Base-by-base conservation (phyloP, 1,139 yeast species). In the Taphrina betulina region DNA sequence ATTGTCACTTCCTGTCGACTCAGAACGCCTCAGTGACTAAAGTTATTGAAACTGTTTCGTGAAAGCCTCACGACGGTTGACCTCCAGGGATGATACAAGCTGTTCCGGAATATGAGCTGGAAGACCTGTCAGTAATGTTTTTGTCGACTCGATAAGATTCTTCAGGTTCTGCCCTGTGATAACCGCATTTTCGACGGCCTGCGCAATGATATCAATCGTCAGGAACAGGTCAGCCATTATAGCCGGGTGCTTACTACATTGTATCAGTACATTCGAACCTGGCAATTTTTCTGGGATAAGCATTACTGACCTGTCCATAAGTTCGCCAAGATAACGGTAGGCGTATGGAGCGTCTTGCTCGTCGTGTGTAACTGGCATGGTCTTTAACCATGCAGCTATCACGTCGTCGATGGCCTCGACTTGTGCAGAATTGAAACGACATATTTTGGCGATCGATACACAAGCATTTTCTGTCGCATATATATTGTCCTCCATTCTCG, bases 301-400 rank as follows among this genome's bases (percentile, higher is more conserved):
- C 2, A 10, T 31, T 4, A 8, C 40, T 23, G 29, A 50, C 61
- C 77, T 78, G 46, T 83, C 83, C 50, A 90, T 83, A 65, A 92
- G 75, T 61, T 84, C 86, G 26, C 83, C 74, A 65, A 92, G 75
- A 68, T 88, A 90, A 62, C 78, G 75, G 71, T 88, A 92, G 23
- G 89, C 83, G 69, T 77, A 87, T n/a, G 89, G 82, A 1, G 97
- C 96, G 5, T 95, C 95, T 64, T 86, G 94, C 42, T 82, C 86
- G 69, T 92, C 96, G 64, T 82, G 84, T 17, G 82, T 72, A 45
- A 90, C 78, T 26, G 98, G 98, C 64, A 92, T 78, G 12, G 89
- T 78, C 61, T 78, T 78, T 57, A 92, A 74, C 97, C 97, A 92
- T 62, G 80, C 85, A 34, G 76, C 78, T 54, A 87, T 73, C 19